A percentile compares a stretch with the other conserved stretches of the same genome.
Conservation (phyloP, 495 filamentous ascomycete species). For the Achaetomiella virescens region DNA sequence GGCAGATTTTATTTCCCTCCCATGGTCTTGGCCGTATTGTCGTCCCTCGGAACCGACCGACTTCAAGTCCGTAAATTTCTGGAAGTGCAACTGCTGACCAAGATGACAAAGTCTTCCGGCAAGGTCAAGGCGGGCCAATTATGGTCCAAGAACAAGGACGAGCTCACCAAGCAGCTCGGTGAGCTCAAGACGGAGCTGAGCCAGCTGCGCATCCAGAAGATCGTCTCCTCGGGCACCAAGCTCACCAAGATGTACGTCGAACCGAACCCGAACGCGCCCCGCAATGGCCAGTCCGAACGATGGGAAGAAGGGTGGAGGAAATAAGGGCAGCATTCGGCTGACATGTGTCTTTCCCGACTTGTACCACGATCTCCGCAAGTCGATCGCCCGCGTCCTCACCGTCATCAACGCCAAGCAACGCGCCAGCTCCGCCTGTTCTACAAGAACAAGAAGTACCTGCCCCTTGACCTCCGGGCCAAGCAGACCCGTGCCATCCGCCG, state of each 20-base stretch:
- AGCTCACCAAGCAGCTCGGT: constrained; percentile 81
- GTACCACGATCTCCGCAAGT: constrained; percentile 97
- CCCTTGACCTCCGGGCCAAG: constrained; percentile 95
- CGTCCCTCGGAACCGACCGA: neutral
- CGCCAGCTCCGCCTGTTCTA: constrained; percentile 98
- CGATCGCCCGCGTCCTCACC: constrained; percentile 94
- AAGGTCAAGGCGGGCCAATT: constrained; percentile 94
- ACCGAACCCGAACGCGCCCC: neutral
- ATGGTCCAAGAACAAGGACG: constrained; percentile 98
- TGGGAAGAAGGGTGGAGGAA: constrained; percentile 4
- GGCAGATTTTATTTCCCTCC: neutral
- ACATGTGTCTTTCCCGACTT: constrained; percentile 11
- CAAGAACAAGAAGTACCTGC: constrained; percentile 98
- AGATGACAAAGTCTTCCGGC: constrained; percentile 61
- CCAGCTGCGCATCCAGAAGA: constrained; percentile 94
- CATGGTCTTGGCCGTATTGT: neutral
- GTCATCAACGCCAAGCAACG: constrained; percentile 99
- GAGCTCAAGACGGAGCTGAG: constrained; percentile 93
- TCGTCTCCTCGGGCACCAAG: constrained; percentile 86
- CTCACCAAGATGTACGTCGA: constrained; percentile 89
- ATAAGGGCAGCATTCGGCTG: constrained; percentile 14
- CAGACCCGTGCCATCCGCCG: constrained; percentile 93
- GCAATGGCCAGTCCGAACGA: constrained; percentile 1
- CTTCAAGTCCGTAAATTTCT: neutral
- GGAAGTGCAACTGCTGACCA: constrained; percentile 24